Conservation (phyloP, 2,329 filamentous ascomycete genomes). For the Paecilomyces variotii region DNA sequence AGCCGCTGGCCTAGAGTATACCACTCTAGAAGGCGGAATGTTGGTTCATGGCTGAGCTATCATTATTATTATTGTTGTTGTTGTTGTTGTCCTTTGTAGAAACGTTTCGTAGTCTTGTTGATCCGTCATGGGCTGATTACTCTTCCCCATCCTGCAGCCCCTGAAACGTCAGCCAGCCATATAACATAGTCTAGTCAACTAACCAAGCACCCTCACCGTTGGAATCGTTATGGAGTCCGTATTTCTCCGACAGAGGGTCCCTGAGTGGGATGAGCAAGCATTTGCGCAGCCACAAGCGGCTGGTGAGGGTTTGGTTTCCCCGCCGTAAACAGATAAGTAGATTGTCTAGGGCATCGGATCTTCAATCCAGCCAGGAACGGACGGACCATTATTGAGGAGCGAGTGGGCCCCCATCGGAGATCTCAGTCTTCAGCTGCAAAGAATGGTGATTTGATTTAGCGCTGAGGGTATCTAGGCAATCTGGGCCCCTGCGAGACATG, state of each 20-base stretch:
- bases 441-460: neutral
- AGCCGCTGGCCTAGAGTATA: neutral
- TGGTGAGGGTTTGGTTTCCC: neutral
- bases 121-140: neutral
- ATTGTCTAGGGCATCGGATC: neutral
- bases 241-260: neutral
- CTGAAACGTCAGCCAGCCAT: neutral
- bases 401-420: neutral
- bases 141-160: neutral
- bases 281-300: neutral
- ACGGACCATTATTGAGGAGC: neutral
- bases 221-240: neutral
- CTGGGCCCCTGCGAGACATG: neutral
- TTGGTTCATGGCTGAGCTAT: neutral
- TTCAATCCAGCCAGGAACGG: neutral
- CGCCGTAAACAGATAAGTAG: neutral
- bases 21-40: too few species aligned
- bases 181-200: neutral
- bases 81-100: neutral
- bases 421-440: neutral
- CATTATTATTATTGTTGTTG: too few species aligned
- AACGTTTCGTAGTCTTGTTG: neutral
- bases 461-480: neutral
- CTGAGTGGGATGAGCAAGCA: neutral
- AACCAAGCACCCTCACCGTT: neutral